Percentiles rank a stretch among this genome's conserved stretches.
These are phyloP conservation scores for Parietichytrium sp. DNA, from an alignment of 108 stramenopile genomes.

Conservation along the genomic window DNA sequence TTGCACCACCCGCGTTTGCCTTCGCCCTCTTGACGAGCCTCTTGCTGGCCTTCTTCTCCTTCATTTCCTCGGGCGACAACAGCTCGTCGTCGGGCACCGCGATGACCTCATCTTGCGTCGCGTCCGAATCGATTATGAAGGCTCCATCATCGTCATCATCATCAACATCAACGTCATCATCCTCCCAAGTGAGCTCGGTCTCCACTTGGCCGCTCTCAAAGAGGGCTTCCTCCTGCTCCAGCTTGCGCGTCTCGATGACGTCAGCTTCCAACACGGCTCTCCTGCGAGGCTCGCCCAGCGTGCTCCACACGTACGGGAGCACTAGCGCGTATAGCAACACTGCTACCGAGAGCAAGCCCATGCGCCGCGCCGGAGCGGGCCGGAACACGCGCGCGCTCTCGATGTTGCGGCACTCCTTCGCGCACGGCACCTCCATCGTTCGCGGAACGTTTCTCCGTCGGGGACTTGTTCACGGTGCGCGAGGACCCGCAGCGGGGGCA, in stretches of 20 bases:
- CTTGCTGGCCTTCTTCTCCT: too few relatives aligned
- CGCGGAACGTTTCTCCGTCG: too few relatives aligned
- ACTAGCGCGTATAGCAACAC: constrained; percentile 25
- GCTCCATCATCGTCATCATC: neutral
- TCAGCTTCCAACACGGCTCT: constrained; percentile 7
- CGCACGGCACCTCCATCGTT: neutral
- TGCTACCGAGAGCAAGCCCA: neutral
- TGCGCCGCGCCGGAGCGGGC: neutral
- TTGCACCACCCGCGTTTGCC: neutral
- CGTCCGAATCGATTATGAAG: neutral
- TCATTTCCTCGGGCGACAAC: too few relatives aligned
- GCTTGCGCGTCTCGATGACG: neutral
- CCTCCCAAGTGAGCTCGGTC: neutral
- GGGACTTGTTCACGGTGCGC: too few relatives aligned
- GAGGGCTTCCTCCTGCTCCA: neutral
- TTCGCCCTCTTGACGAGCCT: too few relatives aligned
- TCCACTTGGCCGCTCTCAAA: neutral
- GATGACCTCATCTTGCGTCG: neutral
- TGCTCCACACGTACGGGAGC: constrained; percentile 22
- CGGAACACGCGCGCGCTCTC: neutral
- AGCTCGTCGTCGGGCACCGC: neutral
- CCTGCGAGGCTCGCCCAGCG: constrained; percentile 27
- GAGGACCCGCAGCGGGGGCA: too few relatives aligned
- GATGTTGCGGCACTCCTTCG: neutral
- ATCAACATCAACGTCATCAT: constrained; percentile 7